Evolutionary conservation across 345 rosid species (phyloP).

Genomic region (Populus euphratica): DNA sequence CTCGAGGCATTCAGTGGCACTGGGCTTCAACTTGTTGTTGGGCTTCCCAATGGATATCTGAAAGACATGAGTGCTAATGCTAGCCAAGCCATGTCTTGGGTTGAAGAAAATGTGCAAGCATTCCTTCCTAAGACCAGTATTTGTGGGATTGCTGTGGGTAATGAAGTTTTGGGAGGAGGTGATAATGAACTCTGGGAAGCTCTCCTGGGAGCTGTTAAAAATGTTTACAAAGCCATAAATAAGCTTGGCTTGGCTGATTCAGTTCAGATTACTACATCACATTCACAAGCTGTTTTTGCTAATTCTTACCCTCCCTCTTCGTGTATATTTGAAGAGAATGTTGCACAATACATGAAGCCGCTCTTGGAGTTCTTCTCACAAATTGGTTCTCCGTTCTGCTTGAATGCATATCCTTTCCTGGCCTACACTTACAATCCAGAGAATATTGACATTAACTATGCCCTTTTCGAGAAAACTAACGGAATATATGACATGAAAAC

Average conservation of each 20-base stretch:
- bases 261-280: conserved; percentile 84
- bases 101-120: conserved; percentile 74
- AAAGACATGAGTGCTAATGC: conserved; percentile 68
- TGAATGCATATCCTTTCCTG: conserved; percentile 92
- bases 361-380: conserved; percentile 68
- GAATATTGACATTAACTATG: conserved; percentile 86
- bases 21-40: conserved; percentile 81
- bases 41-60: conserved; percentile 68
- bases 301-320: conserved; percentile 93
- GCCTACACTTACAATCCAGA: conserved; percentile 68
- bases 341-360: conserved; percentile 81
- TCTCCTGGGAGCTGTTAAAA: conserved; percentile 75
- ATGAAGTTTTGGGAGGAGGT: conserved; percentile 73
- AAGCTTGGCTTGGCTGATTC: conserved; percentile 52
- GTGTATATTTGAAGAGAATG: conserved; percentile 60
- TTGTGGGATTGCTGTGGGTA: conserved; percentile 85
- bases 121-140: conserved; percentile 80
- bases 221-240: conserved; percentile 59
- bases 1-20: conserved; percentile 85
- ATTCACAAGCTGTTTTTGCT: conserved; percentile 85
- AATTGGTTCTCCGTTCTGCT: conserved; percentile 89
- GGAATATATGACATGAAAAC: conserved; percentile 72
- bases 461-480: conserved; percentile 68
- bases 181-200: conserved; percentile 57
- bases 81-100: conserved; percentile 81